Evolutionary conservation across 2,329 filamentous ascomycete species (phyloP), one percentile per base, ranked within the genome.

Genomic region (Claviceps pazoutovae): DNA sequence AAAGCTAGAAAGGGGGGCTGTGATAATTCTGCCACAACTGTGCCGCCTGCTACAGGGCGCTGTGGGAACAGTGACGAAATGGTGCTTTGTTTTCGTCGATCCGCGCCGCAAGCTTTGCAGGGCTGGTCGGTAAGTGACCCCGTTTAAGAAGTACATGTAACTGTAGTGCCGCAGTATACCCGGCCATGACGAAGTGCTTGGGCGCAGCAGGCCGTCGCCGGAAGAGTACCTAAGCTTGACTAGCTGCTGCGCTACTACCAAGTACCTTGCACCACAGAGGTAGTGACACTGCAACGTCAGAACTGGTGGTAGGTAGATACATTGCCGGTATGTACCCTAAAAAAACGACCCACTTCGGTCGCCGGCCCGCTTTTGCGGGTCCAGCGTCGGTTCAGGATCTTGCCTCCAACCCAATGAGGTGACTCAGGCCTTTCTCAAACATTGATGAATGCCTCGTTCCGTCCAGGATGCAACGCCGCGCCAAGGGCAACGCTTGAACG

Each of bases 21-120:
- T 41, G 4, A 47, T 19, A 48, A 53, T 55, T 57, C 56, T 57
- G 54, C 56, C 54, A 37, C 39, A 11, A 5, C 30, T 13, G 34
- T 43, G 49, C 11, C 26, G 45, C 13, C 43, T 30, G 41, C 16
- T 13, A 43, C 11, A 21, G 11, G 9, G 4, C 9, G 11, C 19
- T 17, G 14, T 23, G 19, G 41, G 41, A 21, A 23, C 9, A 19
- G 11, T 19, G 41, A 34, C 23, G 30, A 34, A 34, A 34, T 34
- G 30, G 19, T 50, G n/a, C 34, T 36, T 26, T 21, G 21, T 44
- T 17, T 26, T 46, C 49, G 14, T 36, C 30, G 30, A 34, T 34
- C 17, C 38, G 44, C 23, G 44, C 23, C 36, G 19, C 45, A 34
- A 34, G 19, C 9, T 13, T 17, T 13, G 30, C 4, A 9, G 26